These are phyloP conservation scores for Dioscorea alata DNA, from an alignment of 106 monocot genomes.

Conservation along the genomic window DNA sequence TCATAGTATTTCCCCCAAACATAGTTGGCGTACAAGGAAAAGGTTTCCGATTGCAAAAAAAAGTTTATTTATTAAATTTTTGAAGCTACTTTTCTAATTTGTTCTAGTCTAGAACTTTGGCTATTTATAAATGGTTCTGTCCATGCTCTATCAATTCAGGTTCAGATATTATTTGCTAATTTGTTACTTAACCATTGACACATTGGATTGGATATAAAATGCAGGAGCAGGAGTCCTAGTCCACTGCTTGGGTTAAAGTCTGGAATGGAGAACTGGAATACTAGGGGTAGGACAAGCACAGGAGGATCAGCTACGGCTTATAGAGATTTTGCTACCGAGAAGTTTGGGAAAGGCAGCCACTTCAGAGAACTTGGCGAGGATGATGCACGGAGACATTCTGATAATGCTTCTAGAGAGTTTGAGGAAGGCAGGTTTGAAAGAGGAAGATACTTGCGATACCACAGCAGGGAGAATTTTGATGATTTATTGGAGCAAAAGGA, in stretches of 20 bases:
- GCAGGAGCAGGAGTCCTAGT: slow-evolving; percentile 6
- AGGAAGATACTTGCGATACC: slow-evolving; percentile 3
- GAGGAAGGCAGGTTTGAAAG: slow-evolving; percentile 19
- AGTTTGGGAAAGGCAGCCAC: slow-evolving; percentile 21
- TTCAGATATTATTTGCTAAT: background rate
- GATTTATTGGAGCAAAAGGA: slow-evolving; percentile 19
- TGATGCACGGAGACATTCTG: slow-evolving; percentile 5
- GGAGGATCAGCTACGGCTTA: slow-evolving; percentile 2
- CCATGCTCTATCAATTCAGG: background rate
- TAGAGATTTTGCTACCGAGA: slow-evolving; percentile 20
- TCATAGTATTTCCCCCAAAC: background rate
- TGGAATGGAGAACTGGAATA: background rate
- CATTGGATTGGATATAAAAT: background rate
- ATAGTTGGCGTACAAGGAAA: background rate
- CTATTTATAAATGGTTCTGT: background rate
- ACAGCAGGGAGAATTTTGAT: slow-evolving; percentile 7
- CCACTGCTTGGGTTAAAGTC: background rate
- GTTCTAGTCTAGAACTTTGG: background rate
- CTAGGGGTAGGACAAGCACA: background rate
- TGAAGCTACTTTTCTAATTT: background rate
- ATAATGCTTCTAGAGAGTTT: background rate
- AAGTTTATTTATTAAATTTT: background rate
- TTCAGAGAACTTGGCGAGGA: slow-evolving; percentile 26
- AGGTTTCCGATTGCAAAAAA: background rate
- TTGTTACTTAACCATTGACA: background rate